A percentile compares a stretch with the other conserved stretches of the same genome.
phyloP scores from a whole-genome alignment of 805 yeast genomes.

The Lachancea sp. region DNA sequence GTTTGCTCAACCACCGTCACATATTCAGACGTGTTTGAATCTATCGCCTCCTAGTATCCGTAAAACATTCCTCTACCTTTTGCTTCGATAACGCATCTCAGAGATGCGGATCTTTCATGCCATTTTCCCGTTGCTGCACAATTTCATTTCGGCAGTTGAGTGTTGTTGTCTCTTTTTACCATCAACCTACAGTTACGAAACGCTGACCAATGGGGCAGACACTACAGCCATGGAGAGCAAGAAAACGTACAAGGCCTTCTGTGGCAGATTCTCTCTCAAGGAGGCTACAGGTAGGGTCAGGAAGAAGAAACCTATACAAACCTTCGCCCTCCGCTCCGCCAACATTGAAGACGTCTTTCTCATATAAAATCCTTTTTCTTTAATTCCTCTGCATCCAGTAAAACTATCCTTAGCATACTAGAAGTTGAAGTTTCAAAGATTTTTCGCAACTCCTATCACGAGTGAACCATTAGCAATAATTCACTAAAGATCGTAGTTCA shows the following conservation, averaged over 20 bases:
- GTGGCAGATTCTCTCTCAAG: constrained; percentile 12
- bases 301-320: constrained; percentile 10
- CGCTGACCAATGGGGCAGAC: constrained; percentile 11
- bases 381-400: neutral
- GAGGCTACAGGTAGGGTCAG: constrained; percentile 11
- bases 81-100: neutral
- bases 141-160: constrained; percentile 7
- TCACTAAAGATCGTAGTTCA: no score
- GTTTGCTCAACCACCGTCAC: constrained; percentile 1
- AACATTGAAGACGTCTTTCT: constrained; percentile 4
- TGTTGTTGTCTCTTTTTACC: constrained; percentile 5
- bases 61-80: neutral
- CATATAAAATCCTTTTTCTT: neutral
- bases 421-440: no score
- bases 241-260: constrained; percentile 11
- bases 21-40: neutral
- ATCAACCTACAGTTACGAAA: constrained; percentile 11
- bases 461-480: no score
- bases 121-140: neutral
- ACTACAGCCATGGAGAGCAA: constrained; percentile 11
- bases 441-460: no score
- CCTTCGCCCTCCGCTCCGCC: constrained; percentile 6
- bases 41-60: neutral
- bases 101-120: neutral
- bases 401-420: no score